phyloP scores from a whole-genome alignment of 2,329 filamentous ascomycete genomes.

The Passalora sequoiae region DNA sequence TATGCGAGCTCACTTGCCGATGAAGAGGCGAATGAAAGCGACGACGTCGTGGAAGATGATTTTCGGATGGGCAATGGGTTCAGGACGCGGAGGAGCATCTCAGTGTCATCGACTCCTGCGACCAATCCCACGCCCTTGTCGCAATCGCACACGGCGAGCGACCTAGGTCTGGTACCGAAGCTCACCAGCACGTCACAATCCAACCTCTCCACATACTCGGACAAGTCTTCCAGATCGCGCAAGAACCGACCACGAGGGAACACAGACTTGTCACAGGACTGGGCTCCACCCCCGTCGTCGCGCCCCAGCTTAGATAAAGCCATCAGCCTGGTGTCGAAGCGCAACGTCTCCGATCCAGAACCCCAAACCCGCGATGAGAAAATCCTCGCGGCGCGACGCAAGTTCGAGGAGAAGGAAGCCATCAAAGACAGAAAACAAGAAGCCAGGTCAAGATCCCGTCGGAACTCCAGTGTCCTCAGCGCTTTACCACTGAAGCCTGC shows the following conservation, averaged over 20 bases:
- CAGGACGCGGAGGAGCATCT: slow-evolving; percentile 40
- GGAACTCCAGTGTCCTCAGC: slow-evolving; percentile 38
- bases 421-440: slow-evolving; percentile 53
- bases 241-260: slow-evolving; percentile 44
- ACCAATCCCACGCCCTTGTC: slow-evolving; percentile 29
- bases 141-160: slow-evolving; percentile 32
- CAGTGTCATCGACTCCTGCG: slow-evolving; percentile 36
- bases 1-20: slow-evolving; percentile 46
- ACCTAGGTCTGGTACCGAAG: slow-evolving; percentile 42
- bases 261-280: slow-evolving; percentile 43
- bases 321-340: slow-evolving; percentile 43
- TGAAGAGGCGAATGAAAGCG: slow-evolving; percentile 38
- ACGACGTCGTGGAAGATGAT: slow-evolving; percentile 45
- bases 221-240: slow-evolving; percentile 32
- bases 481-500: slow-evolving; percentile 27
- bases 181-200: slow-evolving; percentile 50
- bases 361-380: slow-evolving; percentile 51
- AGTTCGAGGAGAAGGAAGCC: slow-evolving; percentile 56
- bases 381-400: slow-evolving; percentile 52
- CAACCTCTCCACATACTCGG: slow-evolving; percentile 42
- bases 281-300: slow-evolving; percentile 47
- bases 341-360: slow-evolving; percentile 41
- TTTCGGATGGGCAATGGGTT: slow-evolving; percentile 36
- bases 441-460: slow-evolving; percentile 40
- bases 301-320: slow-evolving; percentile 54